These are phyloP conservation scores for Neophaeococcomyces aloes DNA, from an alignment of 2,329 filamentous ascomycete species.

Conservation along the genomic window DNA sequence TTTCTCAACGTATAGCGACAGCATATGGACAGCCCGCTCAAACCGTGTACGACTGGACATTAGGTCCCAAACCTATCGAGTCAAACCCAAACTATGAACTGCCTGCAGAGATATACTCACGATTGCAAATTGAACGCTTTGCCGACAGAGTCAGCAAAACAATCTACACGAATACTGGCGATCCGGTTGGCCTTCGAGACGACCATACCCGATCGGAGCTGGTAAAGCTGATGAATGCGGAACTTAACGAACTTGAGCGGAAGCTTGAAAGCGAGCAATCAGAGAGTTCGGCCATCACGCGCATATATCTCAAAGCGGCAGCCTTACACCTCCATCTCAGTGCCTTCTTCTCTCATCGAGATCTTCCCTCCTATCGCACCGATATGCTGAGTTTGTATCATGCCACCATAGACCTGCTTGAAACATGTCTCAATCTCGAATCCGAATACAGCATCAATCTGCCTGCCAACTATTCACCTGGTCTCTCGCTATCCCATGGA, in stretches of 20 bases:
- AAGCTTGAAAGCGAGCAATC: slow-evolving; percentile 30
- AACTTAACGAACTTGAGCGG: slow-evolving; percentile 44
- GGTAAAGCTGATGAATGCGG: slow-evolving; percentile 35
- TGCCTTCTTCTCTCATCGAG: slow-evolving; percentile 40
- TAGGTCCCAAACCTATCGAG: slow-evolving; percentile 33
- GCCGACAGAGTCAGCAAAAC: slow-evolving; percentile 47
- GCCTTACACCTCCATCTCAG: slow-evolving; percentile 40
- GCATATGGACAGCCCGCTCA: slow-evolving; percentile 57
- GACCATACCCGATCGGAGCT: slow-evolving; percentile 36
- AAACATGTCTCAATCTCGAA: slow-evolving; percentile 35
- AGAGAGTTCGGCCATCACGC: slow-evolving; percentile 34
- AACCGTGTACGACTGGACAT: slow-evolving; percentile 51
- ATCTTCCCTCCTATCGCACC: slow-evolving; percentile 35
- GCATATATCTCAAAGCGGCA: slow-evolving; percentile 37
- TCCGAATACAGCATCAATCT: slow-evolving; percentile 28
- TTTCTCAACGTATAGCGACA: slow-evolving; percentile 57
- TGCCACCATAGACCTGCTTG: slow-evolving; percentile 37
- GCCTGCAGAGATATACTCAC: slow-evolving; percentile 41
- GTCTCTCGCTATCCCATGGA: slow-evolving; percentile 41
- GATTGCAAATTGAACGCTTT: slow-evolving; percentile 49
- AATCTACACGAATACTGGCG: slow-evolving; percentile 46
- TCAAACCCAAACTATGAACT: slow-evolving; percentile 38
- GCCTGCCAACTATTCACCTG: slow-evolving; percentile 21
- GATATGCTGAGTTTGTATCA: slow-evolving; percentile 37
- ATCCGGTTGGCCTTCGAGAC: slow-evolving; percentile 42